Evolutionary conservation across 345 rosid species (phyloP).

Genomic region (Raphanus raphanistrum): DNA sequence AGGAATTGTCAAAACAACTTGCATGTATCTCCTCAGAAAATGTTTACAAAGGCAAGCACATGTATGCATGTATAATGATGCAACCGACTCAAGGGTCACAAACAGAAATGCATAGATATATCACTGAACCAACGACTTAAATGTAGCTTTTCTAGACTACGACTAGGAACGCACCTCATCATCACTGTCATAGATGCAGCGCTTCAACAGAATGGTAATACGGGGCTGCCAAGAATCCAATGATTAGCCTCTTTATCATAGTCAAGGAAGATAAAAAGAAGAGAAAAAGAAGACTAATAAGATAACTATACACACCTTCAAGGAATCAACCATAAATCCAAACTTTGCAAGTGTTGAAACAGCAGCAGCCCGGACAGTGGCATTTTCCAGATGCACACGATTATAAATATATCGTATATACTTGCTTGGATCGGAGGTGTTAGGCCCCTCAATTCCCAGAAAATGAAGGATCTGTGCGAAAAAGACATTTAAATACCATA

Average conservation of each 20-base stretch:
- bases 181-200: constrained; percentile 91
- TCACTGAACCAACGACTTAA: neutral
- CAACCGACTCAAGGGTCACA: constrained; percentile 10
- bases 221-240: constrained; percentile 65
- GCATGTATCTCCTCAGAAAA: constrained; percentile 6
- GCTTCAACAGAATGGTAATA: constrained; percentile 77
- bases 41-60: constrained; percentile 4
- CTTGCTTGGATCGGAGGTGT: constrained; percentile 92
- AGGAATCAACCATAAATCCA: constrained; percentile 84
- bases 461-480: constrained; percentile 83
- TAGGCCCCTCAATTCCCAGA: constrained; percentile 94
- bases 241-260: neutral
- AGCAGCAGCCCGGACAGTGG: constrained; percentile 97
- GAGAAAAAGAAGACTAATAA: neutral
- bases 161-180: constrained; percentile 71
- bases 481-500: constrained; percentile 9
- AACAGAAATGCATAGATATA: neutral
- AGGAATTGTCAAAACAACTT: neutral
- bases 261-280: neutral
- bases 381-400: constrained; percentile 98
- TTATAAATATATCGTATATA: constrained; percentile 94
- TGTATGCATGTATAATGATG: constrained; percentile 13
- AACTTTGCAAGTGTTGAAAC: constrained; percentile 95
- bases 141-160: constrained; percentile 9
- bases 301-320: constrained; percentile 68